A percentile compares a stretch with the other conserved stretches of the same genome.
These are phyloP conservation scores for Tetrahymena malaccensis DNA, from an alignment of 73 alveolate species.

Conservation along the genomic window DNA sequence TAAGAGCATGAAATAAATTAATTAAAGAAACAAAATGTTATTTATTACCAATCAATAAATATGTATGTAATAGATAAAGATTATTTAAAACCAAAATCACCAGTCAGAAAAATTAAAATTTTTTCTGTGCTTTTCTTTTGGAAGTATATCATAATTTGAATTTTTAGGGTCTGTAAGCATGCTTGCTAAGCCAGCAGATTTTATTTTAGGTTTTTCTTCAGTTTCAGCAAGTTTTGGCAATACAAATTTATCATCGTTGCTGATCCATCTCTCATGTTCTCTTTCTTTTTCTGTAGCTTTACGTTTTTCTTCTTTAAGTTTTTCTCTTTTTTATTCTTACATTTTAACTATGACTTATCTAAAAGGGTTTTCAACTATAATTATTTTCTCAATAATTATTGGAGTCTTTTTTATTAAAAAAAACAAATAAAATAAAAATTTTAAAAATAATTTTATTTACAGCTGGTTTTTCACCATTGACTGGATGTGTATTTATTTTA, in stretches of 20 bases:
- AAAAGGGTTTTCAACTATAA: slow-evolving; percentile 75
- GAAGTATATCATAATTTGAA: not conserved
- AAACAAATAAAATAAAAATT: not conserved
- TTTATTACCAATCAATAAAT: no score
- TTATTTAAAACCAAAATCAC: not conserved
- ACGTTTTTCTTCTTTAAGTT: slow-evolving; percentile 15
- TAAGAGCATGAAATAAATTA: no score
- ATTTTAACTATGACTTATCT: slow-evolving; percentile 57
- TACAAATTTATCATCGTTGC: slow-evolving; percentile 1
- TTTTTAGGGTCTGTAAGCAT: not conserved
- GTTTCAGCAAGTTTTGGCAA: not conserved
- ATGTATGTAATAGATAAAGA: no score
- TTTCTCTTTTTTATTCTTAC: slow-evolving; percentile 14
- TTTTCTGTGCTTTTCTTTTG: not conserved
- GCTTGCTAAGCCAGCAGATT: not conserved
- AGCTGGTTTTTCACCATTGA: slow-evolving; percentile 48
- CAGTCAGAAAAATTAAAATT: not conserved
- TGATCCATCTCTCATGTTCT: slow-evolving; percentile 29
- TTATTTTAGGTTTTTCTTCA: not conserved
- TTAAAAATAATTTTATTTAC: not conserved
- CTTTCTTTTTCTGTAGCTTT: not conserved
- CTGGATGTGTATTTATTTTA: slow-evolving; percentile 47
- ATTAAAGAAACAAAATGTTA: no score
- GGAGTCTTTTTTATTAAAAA: slow-evolving; percentile 14
- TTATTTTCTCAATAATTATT: slow-evolving; percentile 54